Evolutionary conservation across 2,329 filamentous ascomycete genomes (phyloP).

Genomic region (Calonectria multiphialidica): DNA sequence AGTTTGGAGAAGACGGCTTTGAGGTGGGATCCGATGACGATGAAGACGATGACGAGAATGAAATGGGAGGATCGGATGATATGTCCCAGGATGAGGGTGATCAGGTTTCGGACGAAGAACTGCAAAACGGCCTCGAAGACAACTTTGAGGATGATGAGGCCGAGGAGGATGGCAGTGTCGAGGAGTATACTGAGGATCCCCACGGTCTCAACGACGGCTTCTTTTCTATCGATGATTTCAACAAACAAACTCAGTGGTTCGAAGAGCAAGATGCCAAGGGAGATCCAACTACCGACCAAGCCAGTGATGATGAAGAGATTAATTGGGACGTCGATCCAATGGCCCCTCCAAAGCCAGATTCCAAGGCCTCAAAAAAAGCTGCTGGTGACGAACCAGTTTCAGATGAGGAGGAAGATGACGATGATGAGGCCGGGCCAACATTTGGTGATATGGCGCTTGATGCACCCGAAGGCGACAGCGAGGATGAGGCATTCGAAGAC

Average conservation of each 20-base stretch:
- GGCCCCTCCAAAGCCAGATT: conserved; percentile 49
- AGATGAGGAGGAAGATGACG: conserved; percentile 67
- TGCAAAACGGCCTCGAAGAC: conserved; percentile 43
- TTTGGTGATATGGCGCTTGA: conserved; percentile 85
- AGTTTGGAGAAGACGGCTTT: conserved; percentile 46
- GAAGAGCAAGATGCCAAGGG: conserved; percentile 87
- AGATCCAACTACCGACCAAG: conserved; percentile 79
- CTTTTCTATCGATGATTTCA: conserved; percentile 98
- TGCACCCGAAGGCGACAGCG: conserved; percentile 76
- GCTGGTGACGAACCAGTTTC: conserved; percentile 43
- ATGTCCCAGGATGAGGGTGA: conserved; percentile 43
- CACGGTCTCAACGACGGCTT: conserved; percentile 96
- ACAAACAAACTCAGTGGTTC: conserved; percentile 89
- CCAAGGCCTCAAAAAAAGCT: conserved; percentile 45
- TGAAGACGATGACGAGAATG: conserved; percentile 42
- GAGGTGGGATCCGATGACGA: conserved; percentile 47
- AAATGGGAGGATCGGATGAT: conserved; percentile 42
- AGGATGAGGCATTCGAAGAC: conserved; percentile 72
- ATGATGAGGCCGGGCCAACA: conserved; percentile 86
- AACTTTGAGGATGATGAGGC: conserved; percentile 53
- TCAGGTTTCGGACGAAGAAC: conserved; percentile 33
- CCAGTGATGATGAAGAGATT: conserved; percentile 86
- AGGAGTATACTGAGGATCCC: conserved; percentile 69
- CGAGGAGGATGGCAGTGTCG: conserved; percentile 55
- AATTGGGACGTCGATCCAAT: conserved; percentile 89